These are phyloP conservation scores for Flaveria bidentis DNA, from an alignment of 129 eudicot genomes.

Conservation along the genomic window DNA sequence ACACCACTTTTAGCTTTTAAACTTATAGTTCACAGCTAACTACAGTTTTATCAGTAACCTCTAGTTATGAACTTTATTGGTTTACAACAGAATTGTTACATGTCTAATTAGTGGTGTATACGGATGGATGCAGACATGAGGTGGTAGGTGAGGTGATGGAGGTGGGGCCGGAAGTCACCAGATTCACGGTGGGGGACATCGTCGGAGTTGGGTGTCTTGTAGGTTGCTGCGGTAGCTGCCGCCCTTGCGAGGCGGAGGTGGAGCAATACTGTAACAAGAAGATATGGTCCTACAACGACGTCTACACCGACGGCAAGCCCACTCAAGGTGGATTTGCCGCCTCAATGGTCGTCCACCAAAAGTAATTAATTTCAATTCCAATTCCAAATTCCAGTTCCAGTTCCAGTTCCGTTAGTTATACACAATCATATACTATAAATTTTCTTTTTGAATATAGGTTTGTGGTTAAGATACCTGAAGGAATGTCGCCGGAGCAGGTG, in stretches of 20 bases:
- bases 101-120: no score
- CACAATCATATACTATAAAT: background rate
- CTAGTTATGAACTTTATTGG: no score
- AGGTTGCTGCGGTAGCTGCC: constrained; percentile 74
- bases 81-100: no score
- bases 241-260: constrained; percentile 63
- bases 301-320: constrained; percentile 88
- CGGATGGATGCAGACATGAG: constrained; percentile 62
- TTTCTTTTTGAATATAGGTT: constrained; percentile 42
- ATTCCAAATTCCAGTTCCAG: no score
- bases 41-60: no score
- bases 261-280: constrained; percentile 96
- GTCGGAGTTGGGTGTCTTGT: constrained; percentile 87
- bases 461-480: constrained; percentile 88
- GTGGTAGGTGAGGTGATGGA: constrained; percentile 96
- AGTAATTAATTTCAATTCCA: constrained; percentile 38
- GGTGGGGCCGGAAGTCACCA: constrained; percentile 80
- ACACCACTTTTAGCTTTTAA: no score
- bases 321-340: constrained; percentile 95
- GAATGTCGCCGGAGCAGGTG: constrained; percentile 83
- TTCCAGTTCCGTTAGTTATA: no score
- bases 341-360: constrained; percentile 77
- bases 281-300: constrained; percentile 92
- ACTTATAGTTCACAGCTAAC: no score
- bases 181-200: constrained; percentile 65